phyloP scores from a whole-genome alignment of 1,284 basidiomycete species.

The Microbotryum scabiosae region DNA sequence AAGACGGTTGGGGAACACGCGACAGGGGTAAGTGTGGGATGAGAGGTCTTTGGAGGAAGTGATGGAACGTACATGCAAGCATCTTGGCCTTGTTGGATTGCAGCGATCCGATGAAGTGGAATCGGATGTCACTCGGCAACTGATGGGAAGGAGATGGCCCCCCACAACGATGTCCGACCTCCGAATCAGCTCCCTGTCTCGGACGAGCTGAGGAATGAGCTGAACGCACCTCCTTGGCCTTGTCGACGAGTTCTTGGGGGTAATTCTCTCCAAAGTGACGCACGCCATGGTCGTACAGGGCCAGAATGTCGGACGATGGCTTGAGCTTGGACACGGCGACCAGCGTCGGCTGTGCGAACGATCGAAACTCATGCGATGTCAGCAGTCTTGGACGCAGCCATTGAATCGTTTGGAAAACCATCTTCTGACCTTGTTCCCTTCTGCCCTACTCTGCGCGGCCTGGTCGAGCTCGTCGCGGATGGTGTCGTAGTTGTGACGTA shows the following conservation, averaged over 20 bases:
- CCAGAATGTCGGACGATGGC: conserved; percentile 74
- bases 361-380: conserved; percentile 18
- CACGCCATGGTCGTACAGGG: conserved; percentile 68
- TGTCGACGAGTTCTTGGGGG: conserved; percentile 88
- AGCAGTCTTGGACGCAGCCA: too few relatives aligned
- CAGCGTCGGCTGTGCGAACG: conserved; percentile 45
- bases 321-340: conserved; percentile 95
- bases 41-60: not conserved
- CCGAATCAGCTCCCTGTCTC: conserved; percentile 4
- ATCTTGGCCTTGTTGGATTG: conserved; percentile 93
- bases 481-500: conserved; percentile 41
- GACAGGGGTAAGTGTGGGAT: not conserved
- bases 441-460: conserved; percentile 21
- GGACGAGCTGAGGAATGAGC: conserved; percentile 2
- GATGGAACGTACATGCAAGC: conserved; percentile 60
- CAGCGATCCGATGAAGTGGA: conserved; percentile 94
- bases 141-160: conserved; percentile 36
- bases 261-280: conserved; percentile 97
- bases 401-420: not conserved
- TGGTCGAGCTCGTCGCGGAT: conserved; percentile 39
- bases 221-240: conserved; percentile 59
- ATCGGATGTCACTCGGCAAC: conserved; percentile 74
- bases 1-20: conserved; percentile 19
- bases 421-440: not conserved
- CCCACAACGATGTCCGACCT: not conserved